Conservation (phyloP, 441 rosid species). For the Brassica hybrid region DNA sequence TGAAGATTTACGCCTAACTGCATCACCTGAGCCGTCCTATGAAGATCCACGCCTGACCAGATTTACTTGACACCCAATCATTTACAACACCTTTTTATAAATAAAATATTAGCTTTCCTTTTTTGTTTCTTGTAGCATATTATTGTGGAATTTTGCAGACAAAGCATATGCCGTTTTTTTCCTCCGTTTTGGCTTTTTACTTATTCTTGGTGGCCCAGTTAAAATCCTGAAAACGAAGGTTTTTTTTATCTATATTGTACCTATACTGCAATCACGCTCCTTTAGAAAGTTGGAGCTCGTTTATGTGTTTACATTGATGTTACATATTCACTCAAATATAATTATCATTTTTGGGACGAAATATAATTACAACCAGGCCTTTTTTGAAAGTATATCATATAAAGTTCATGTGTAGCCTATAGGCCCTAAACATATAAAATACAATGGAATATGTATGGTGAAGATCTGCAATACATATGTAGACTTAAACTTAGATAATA, state of each 20-base stretch:
- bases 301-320: neutral
- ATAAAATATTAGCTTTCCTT: slow-evolving; percentile 29
- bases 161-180: slow-evolving; percentile 27
- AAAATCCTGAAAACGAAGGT: slow-evolving; percentile 29
- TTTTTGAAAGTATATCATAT: neutral
- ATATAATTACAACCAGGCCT: slow-evolving; percentile 6
- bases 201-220: slow-evolving; percentile 5
- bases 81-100: slow-evolving; percentile 42
- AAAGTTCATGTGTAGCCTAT: slow-evolving; percentile 23
- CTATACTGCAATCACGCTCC: neutral
- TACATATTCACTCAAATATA: slow-evolving; percentile 9
- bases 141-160: slow-evolving; percentile 32
- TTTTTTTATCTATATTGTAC: neutral
- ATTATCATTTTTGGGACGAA: neutral
- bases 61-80: slow-evolving; percentile 45
- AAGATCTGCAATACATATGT: neutral
- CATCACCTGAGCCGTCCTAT: no score
- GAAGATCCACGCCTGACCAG: no score
- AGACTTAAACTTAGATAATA: neutral
- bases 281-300: neutral
- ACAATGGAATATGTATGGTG: slow-evolving; percentile 19
- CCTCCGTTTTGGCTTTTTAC: slow-evolving; percentile 24
- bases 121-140: slow-evolving; percentile 23
- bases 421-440: slow-evolving; percentile 11
- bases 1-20: no score